Evolutionary conservation across 169 alveolate genomes (phyloP), one percentile per base, ranked within the genome.

Genomic region (Cryptosporidium xiaoi): DNA sequence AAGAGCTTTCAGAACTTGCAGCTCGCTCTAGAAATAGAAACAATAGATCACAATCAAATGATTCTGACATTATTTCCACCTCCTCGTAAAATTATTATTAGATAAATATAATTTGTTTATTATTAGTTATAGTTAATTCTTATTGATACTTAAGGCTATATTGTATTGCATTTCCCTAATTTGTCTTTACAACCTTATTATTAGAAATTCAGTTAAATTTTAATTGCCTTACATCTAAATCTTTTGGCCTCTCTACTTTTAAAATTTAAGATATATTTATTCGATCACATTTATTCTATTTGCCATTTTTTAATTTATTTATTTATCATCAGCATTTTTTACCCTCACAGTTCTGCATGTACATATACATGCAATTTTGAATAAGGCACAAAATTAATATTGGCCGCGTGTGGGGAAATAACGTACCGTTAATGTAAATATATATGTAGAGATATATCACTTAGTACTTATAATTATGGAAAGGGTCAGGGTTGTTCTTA

Each of bases 351-450:
- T n/a, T n/a, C 20, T 53, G 12, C 64, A 53, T 53, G 64, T 53
- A 53, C 8, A 53, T 12, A 7, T 66, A 56, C 83, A 69, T 69
- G 83, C 60, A 53, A 10, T 15, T n/a, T 69, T 16, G n/a, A 66
- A 40, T 8, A 8, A 0, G 1, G 48, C 10, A 40, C 48, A 40
- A 40, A 40, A 40, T 40, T 24, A 8, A 40, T 50, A 27, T 1
- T 18, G 12, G 46, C 83, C 83, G 83, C 83, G 58, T 69, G 83
- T 69, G 83, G 83, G 83, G 83, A 56, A 66, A 66, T 56, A 53
- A 69, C 83, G 66, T 68, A 46, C 56, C 56, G 29, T 34, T 31
- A 29, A 51, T 13, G 50, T 66, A 55, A 40, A 66, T 36, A 69
- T n/a, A 56, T 12, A 34, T 16, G 51, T 69, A 31, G 48, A 46